Base-by-base conservation (phyloP, 2,329 filamentous ascomycete species). In the Stachybotrys echinatus region DNA sequence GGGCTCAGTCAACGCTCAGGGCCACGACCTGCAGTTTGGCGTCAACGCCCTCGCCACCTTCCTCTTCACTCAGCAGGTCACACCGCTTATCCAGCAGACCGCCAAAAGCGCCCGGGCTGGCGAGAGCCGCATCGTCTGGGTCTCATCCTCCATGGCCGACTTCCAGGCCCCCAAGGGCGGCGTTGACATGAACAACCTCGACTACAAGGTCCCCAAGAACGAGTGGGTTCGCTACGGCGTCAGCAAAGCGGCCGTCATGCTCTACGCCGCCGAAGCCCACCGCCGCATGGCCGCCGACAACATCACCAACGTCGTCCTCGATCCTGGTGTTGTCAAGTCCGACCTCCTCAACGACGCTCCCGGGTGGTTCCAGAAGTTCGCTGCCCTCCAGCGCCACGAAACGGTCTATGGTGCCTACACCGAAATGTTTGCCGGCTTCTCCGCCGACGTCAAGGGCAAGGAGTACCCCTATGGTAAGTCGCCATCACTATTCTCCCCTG, bases 1-100 rank as follows among this genome's bases (percentile, higher is more conserved):
- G n/a, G 70, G 67, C 1, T 65, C 62, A 42, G 64, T 60, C 56
- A 71, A 70, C 1, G 61, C 61, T 3, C 70, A 72, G 27, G 62
- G 63, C 17, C 65, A 72, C 50, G 71, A 74, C 50, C 61, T 72
- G 7, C 71, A 74, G 54, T 62, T 74, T 4, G 71, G 71, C 12
- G 65, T 66, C 4, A 73, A 74, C 49, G 67, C 67, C 39, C 54
- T 74, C 18, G 71, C 69, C 1, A 64, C 62, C 2, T 73, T 74
- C 47, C 54, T 70, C 2, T 62, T 74, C 40, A 73, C 70, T 0
- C 63, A 68, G 50, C 56, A 67, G 2, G 53, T 74, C 5, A 66
- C 64, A 8, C 70, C 69, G 0, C 52, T 63, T 2, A 53, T 74
- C 3, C 54, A 55, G 12, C 51, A 61, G 2, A 67, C 69, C 1